These are phyloP conservation scores for Trypanosoma cruzi DNA, from an alignment of 208 protist species.

Conservation along the genomic window DNA sequence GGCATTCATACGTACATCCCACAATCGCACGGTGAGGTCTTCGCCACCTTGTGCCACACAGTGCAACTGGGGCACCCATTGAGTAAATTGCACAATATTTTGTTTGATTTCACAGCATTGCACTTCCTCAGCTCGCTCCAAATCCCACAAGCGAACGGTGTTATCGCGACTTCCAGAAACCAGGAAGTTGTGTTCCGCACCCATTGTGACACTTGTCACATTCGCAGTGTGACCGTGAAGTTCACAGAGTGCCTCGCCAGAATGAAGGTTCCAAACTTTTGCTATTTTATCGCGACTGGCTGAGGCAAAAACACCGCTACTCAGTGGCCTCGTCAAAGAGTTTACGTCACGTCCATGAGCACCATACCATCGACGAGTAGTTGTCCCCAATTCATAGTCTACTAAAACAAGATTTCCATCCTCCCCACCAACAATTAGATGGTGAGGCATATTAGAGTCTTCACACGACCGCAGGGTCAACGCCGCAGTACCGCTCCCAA, in stretches of 20 bases:
- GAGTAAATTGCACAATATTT: constrained; percentile 77
- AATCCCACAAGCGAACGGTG: constrained; percentile 76
- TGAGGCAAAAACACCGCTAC: constrained; percentile 51
- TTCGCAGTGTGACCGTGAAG: constrained; percentile 60
- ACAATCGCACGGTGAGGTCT: constrained; percentile 68
- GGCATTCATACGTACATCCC: constrained; percentile 59
- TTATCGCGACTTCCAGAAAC: constrained; percentile 83
- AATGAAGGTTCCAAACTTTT: constrained; percentile 64
- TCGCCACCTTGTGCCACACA: constrained; percentile 76
- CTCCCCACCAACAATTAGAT: constrained; percentile 57
- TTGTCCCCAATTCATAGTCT: constrained; percentile 70
- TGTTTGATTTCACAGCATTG: constrained; percentile 69
- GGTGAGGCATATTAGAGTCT: constrained; percentile 36
- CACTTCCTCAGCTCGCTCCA: constrained; percentile 49
- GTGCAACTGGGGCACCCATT: constrained; percentile 52
- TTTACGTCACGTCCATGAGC: constrained; percentile 66
- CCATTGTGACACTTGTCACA: constrained; percentile 54
- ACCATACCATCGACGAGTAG: constrained; percentile 49
- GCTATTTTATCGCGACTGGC: constrained; percentile 60
- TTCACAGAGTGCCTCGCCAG: constrained; percentile 36
- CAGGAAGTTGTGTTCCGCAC: constrained; percentile 28
- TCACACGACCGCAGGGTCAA: constrained; percentile 64
- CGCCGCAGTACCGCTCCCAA: constrained; percentile 31
- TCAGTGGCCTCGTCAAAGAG: constrained; percentile 49
- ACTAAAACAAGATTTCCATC: constrained; percentile 60